phyloP scores from a whole-genome alignment of 192 early-diverging fungal species.

The Coemansia sp. region DNA sequence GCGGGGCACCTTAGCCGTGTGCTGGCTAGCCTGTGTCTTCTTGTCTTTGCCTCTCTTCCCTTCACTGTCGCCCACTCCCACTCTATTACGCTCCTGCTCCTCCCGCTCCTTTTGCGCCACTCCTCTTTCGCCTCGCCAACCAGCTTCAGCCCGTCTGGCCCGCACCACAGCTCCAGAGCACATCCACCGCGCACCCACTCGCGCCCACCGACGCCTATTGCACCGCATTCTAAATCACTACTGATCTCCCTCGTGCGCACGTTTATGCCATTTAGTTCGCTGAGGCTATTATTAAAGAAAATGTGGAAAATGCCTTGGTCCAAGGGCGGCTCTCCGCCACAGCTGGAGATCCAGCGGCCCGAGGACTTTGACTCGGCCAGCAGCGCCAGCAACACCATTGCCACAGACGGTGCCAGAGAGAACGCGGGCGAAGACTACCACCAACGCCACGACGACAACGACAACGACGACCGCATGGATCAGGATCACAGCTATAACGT shows the following conservation, averaged over 20 bases:
- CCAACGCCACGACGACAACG: neutral
- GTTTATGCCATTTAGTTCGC: slow-evolving; percentile 39
- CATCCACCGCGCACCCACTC: no score
- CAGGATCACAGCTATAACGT: neutral
- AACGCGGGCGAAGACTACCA: neutral
- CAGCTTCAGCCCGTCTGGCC: no score
- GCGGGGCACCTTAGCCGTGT: neutral
- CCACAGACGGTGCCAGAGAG: no score
- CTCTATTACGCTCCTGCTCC: neutral
- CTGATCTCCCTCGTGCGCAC: no score
- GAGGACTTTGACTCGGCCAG: no score
- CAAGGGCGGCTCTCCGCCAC: slow-evolving; percentile 14
- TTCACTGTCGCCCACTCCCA: neutral
- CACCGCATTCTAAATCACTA: slow-evolving; percentile 2
- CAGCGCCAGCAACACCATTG: neutral
- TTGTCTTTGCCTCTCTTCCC: slow-evolving; percentile 4
- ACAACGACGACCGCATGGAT: neutral
- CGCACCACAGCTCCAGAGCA: neutral
- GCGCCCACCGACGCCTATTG: neutral
- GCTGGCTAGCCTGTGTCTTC: neutral
- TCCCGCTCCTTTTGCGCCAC: slow-evolving; percentile 1
- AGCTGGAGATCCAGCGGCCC: slow-evolving; percentile 2
- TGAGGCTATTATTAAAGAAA: slow-evolving; percentile 28
- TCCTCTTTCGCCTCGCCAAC: no score
- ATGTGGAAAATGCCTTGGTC: slow-evolving; percentile 49